Conservation (phyloP, 2,329 filamentous ascomycete genomes). For the Exophiala oligosperma region DNA sequence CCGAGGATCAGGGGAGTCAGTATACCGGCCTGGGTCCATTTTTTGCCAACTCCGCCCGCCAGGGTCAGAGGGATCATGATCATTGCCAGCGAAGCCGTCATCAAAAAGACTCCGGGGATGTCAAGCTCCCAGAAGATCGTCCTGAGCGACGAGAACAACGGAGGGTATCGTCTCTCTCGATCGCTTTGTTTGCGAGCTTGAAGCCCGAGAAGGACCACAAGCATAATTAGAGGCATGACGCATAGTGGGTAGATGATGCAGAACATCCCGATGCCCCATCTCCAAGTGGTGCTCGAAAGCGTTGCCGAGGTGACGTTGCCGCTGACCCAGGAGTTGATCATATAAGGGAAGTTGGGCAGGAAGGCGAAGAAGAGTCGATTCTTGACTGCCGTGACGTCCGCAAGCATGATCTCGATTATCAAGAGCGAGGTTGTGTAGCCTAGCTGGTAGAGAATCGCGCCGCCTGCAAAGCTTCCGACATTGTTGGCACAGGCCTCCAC, state of each 20-base stretch:
- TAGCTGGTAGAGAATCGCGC: constrained; percentile 60
- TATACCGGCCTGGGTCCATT: constrained; percentile 54
- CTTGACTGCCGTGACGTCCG: constrained; percentile 62
- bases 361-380: constrained; percentile 65
- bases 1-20: constrained; percentile 55
- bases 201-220: constrained; percentile 48
- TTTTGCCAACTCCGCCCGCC: constrained; percentile 49
- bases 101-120: constrained; percentile 52
- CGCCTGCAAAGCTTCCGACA: constrained; percentile 56
- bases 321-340: constrained; percentile 64
- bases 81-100: constrained; percentile 53
- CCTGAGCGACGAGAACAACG: constrained; percentile 25
- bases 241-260: constrained; percentile 55
- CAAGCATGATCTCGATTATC: constrained; percentile 63
- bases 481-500: constrained; percentile 53
- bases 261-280: constrained; percentile 65
- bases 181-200: constrained; percentile 48
- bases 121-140: constrained; percentile 58
- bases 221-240: background rate
- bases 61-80: constrained; percentile 60
- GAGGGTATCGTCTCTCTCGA: constrained; percentile 38
- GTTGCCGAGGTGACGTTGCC: constrained; percentile 57
- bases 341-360: constrained; percentile 57
- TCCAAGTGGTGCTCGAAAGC: constrained; percentile 52
- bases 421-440: constrained; percentile 64